These are phyloP conservation scores for Candolleomyces eurysporus DNA, from an alignment of 768 basidiomycete species.

Conservation along the genomic window DNA sequence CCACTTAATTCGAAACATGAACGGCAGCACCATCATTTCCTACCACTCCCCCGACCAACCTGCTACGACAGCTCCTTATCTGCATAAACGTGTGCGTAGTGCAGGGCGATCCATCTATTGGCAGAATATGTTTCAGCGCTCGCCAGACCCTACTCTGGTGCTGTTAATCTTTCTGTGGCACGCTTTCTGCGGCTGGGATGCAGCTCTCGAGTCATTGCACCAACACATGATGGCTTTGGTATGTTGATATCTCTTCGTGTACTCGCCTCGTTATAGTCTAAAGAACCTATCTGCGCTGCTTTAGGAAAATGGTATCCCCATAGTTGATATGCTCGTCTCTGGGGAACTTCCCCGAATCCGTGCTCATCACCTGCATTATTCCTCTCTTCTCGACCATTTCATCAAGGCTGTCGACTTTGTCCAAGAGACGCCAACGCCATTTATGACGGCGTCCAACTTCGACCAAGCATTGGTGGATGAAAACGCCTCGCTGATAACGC, in stretches of 20 bases:
- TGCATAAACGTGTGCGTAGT: constrained; percentile 36
- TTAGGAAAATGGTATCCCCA: too few species aligned
- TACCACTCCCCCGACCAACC: constrained; percentile 31
- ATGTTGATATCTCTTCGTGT: constrained; percentile 10
- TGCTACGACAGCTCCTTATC: constrained; percentile 29
- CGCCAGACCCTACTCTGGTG: constrained; percentile 47
- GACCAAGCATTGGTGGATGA: too few species aligned
- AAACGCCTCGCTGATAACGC: too few species aligned
- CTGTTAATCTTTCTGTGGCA: constrained; percentile 50
- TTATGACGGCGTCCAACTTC: too few species aligned
- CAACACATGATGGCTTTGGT: constrained; percentile 42
- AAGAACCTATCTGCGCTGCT: not conserved
- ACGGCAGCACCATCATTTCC: constrained; percentile 40
- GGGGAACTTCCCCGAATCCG: too few species aligned
- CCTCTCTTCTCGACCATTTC: too few species aligned
- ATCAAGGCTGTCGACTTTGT: too few species aligned
- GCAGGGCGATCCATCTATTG: constrained; percentile 37
- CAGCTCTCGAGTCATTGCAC: constrained; percentile 46
- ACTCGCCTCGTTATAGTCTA: constrained; percentile 8
- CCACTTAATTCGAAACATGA: constrained; percentile 32
- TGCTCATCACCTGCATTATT: too few species aligned
- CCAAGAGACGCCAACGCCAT: too few species aligned
- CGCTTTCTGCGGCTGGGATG: constrained; percentile 52
- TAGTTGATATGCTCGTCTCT: too few species aligned
- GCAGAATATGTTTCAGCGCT: constrained; percentile 28